Conservation (phyloP, 2,329 filamentous ascomycete genomes). For the Thermothelomyces thermophilus region DNA sequence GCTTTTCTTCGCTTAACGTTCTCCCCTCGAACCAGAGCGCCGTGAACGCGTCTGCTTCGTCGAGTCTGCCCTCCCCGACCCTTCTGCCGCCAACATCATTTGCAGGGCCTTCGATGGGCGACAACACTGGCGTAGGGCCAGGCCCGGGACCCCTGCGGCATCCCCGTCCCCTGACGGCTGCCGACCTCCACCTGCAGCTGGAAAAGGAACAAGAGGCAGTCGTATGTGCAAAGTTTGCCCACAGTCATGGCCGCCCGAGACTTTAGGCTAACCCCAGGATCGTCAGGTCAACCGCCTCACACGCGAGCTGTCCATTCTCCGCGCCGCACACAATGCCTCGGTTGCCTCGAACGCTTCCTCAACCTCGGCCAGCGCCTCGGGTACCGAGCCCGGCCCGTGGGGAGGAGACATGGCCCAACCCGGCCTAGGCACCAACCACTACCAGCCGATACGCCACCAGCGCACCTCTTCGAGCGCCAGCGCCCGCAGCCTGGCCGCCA, state of each 20-base stretch:
- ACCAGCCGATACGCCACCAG: constrained; percentile 47
- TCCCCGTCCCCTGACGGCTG: constrained; percentile 78
- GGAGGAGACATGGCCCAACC: constrained; percentile 39
- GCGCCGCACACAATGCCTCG: constrained; percentile 60
- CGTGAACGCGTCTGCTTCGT: constrained; percentile 36
- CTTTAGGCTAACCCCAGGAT: background rate
- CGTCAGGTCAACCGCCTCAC: constrained; percentile 85
- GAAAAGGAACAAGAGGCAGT: constrained; percentile 95
- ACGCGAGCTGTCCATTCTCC: constrained; percentile 79
- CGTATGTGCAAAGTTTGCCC: constrained; percentile 43
- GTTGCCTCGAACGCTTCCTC: constrained; percentile 61
- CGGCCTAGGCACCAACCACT: constrained; percentile 52
- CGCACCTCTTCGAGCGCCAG: constrained; percentile 53
- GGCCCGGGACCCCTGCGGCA: constrained; percentile 74
- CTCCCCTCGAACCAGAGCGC: constrained; percentile 50
- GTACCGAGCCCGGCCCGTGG: constrained; percentile 41
- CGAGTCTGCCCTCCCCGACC: constrained; percentile 30
- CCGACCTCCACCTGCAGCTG: constrained; percentile 80
- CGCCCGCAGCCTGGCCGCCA: constrained; percentile 44
- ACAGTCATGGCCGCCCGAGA: background rate
- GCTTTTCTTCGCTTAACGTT: constrained; percentile 46
- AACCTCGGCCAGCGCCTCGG: constrained; percentile 47
- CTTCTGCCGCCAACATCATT: constrained; percentile 26
- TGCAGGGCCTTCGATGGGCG: constrained; percentile 22
- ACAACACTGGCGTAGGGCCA: constrained; percentile 42